A percentile compares a stretch with the other conserved stretches of the same genome.
These are phyloP conservation scores for Ammopiptanthus mongolicus DNA, from an alignment of 306 rosid genomes.

Conservation along the genomic window DNA sequence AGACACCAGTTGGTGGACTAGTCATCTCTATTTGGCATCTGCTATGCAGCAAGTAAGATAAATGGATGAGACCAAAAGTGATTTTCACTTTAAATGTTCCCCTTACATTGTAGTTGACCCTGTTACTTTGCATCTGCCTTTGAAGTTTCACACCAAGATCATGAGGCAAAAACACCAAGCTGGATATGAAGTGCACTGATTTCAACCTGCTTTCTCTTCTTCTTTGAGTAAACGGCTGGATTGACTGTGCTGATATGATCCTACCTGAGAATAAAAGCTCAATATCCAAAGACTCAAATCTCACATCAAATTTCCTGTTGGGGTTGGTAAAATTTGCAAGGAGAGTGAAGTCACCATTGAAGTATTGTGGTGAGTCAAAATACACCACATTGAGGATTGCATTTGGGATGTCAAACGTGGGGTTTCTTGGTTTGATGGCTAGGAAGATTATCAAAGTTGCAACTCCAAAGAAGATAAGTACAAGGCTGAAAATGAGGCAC, in stretches of 20 bases:
- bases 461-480: conserved; percentile 70
- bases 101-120: conserved; percentile 50
- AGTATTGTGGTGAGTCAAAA: conserved; percentile 60
- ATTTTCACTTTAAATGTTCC: conserved; percentile 65
- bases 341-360: conserved; percentile 73
- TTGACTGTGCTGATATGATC: conserved; percentile 63
- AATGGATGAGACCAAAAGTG: conserved; percentile 50
- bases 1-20: conserved; percentile 69
- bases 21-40: conserved; percentile 77
- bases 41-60: conserved; percentile 61
- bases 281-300: conserved; percentile 52
- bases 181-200: conserved; percentile 63
- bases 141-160: conserved; percentile 56
- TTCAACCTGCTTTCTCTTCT: conserved; percentile 50
- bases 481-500: conserved; percentile 65
- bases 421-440: conserved; percentile 54
- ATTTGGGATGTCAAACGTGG: conserved; percentile 61
- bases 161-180: conserved; percentile 74
- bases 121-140: conserved; percentile 55
- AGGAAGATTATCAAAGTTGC: conserved; percentile 60
- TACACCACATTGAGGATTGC: conserved; percentile 67
- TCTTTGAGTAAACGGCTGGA: conserved; percentile 55
- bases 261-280: conserved; percentile 60
- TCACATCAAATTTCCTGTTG: conserved; percentile 55
- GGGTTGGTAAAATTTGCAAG: conserved; percentile 79